phyloP scores from a whole-genome alignment of 2,329 filamentous ascomycete genomes.

The Leptographium wingfieldii region DNA sequence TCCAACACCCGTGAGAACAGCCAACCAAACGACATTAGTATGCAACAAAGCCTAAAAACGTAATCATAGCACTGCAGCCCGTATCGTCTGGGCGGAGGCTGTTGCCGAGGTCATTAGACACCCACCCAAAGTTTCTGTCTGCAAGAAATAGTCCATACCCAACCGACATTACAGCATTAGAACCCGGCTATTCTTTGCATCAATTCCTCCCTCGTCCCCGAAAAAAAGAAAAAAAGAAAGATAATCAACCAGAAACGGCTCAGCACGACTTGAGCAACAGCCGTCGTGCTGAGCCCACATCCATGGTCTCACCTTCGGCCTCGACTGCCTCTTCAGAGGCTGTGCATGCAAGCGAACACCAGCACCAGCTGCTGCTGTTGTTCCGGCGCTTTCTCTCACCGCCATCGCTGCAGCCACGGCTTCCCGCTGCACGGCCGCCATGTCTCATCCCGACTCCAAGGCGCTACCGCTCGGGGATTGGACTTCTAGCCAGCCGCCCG shows the following conservation, averaged over 20 bases:
- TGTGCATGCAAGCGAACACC: not conserved
- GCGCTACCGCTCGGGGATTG: conserved; percentile 48
- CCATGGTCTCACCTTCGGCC: not conserved
- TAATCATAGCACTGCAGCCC: not conserved
- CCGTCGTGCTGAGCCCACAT: not conserved
- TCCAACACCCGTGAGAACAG: not conserved
- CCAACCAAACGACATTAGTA: not conserved
- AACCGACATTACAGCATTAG: conserved; percentile 4
- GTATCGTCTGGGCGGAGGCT: not conserved
- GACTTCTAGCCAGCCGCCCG: conserved; percentile 54
- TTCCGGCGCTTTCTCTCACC: not conserved
- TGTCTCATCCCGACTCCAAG: not conserved
- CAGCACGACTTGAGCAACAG: not conserved
- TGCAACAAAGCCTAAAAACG: not conserved
- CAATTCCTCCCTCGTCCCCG: not conserved
- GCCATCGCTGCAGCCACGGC: not conserved
- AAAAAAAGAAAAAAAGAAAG: not conserved
- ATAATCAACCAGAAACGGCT: not conserved
- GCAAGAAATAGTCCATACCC: not conserved
- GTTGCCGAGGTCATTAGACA: not conserved
- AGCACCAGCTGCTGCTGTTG: not conserved
- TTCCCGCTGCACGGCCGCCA: not conserved
- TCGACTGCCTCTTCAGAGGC: not conserved
- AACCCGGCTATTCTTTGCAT: not conserved
- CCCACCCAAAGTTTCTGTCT: not conserved